A percentile compares a stretch with the other conserved stretches of the same genome.
Conservation (phyloP, 2,329 filamentous ascomycete genomes). For the Exophiala phaeomuriformis region DNA sequence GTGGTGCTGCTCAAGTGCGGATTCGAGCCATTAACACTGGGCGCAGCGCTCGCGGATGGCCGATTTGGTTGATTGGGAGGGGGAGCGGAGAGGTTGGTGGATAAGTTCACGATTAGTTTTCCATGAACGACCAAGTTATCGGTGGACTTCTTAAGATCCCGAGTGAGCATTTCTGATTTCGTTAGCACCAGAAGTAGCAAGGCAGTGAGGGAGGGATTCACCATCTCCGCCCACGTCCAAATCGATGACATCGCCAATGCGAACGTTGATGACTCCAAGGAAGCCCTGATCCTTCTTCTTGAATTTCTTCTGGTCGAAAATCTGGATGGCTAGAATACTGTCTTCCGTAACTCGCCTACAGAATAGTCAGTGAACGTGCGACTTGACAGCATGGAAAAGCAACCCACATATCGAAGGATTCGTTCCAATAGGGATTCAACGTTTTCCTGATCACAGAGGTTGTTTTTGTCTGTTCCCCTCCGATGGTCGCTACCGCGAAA, state of each 20-base stretch:
- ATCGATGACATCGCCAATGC: conserved; percentile 90
- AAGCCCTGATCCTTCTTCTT: conserved; percentile 99
- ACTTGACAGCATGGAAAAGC: not conserved
- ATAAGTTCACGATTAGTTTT: conserved; percentile 93
- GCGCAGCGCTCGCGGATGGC: conserved; percentile 17
- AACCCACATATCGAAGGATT: conserved; percentile 92
- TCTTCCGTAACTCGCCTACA: conserved; percentile 81
- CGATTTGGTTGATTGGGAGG: conserved; percentile 22
- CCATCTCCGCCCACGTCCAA: conserved; percentile 84
- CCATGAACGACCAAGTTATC: conserved; percentile 97
- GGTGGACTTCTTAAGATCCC: conserved; percentile 94
- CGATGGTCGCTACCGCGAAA: conserved; percentile 93
- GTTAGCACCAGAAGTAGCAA: conserved; percentile 3
- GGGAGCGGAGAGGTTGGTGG: conserved; percentile 67
- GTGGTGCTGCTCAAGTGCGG: conserved; percentile 17
- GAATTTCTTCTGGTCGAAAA: conserved; percentile 99
- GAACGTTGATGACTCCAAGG: conserved; percentile 92
- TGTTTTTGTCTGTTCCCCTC: conserved; percentile 97
- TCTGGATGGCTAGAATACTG: conserved; percentile 93
- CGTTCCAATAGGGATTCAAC: conserved; percentile 99
- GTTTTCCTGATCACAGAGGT: conserved; percentile 96
- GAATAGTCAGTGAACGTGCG: conserved; percentile 2
- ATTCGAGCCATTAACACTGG: conserved; percentile 19
- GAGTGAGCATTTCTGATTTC: conserved; percentile 79
- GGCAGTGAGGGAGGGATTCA: conserved; percentile 36